Evolutionary conservation across 164 flowering plant species (phyloP).

Genomic region (Euptelea pleiosperma): DNA sequence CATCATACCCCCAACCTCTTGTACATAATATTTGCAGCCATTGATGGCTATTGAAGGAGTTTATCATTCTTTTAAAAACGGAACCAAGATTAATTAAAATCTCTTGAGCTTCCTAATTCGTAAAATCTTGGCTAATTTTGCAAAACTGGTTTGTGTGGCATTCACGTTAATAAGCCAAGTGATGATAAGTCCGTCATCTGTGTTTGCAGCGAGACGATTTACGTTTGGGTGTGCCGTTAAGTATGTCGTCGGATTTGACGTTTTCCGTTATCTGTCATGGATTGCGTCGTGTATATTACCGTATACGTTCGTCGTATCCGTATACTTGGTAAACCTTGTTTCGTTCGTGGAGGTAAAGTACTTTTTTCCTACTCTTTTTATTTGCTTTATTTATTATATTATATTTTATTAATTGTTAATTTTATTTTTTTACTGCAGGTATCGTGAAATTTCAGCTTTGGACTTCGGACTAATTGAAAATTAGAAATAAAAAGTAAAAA

Average conservation of each 20-base stretch:
- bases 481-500: too few relatives aligned
- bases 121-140: neutral
- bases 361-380: neutral
- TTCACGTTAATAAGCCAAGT: neutral
- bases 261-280: neutral
- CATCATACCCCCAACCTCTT: neutral
- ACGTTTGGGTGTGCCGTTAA: neutral
- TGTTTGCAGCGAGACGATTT: neutral
- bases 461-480: too few relatives aligned
- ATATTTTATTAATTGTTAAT: too few relatives aligned
- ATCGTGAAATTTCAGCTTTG: too few relatives aligned
- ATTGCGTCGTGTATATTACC: neutral
- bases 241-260: neutral
- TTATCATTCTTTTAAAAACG: neutral
- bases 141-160: neutral
- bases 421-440: too few relatives aligned
- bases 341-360: conserved; percentile 2
- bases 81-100: too few relatives aligned
- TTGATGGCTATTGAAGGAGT: conserved; percentile 12
- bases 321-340: neutral
- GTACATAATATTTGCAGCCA: conserved; percentile 7
- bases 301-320: neutral
- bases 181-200: neutral
- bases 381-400: too few relatives aligned
- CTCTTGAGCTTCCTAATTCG: too few relatives aligned